Evolutionary conservation across 208 protist genomes (phyloP).

Genomic region (Herpetomonas tarakana): DNA sequence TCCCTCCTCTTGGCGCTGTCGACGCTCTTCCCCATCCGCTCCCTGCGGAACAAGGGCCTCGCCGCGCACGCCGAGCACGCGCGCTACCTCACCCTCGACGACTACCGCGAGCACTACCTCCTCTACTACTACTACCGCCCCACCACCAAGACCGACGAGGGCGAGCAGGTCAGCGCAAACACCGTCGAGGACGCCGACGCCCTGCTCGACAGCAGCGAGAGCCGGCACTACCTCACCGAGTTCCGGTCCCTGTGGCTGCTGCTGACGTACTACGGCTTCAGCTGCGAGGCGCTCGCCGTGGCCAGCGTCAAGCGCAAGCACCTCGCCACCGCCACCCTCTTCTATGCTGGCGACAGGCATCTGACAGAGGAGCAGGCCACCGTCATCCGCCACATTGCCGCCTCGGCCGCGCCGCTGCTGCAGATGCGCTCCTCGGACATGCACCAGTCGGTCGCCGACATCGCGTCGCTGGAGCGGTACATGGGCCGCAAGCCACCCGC

Average conservation of each 20-base stretch:
- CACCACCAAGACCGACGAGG: constrained; percentile 22
- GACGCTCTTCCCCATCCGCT: constrained; percentile 58
- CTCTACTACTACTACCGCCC: constrained; percentile 51
- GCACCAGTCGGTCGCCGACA: constrained; percentile 70
- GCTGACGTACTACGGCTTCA: constrained; percentile 75
- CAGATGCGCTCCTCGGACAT: constrained; percentile 79
- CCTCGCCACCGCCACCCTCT: background rate
- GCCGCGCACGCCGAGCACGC: constrained; percentile 49
- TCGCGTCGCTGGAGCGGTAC: constrained; percentile 55
- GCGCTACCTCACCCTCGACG: constrained; percentile 37
- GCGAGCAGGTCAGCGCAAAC: constrained; percentile 1
- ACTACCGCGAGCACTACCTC: constrained; percentile 46
- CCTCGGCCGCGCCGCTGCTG: constrained; percentile 64
- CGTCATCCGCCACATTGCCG: constrained; percentile 48
- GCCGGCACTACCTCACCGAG: constrained; percentile 24
- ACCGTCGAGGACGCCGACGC: constrained; percentile 19
- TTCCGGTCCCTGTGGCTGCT: constrained; percentile 84
- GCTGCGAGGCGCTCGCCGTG: constrained; percentile 36
- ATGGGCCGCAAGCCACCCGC: constrained; percentile 4
- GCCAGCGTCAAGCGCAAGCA: constrained; percentile 5
- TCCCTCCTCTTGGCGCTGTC: constrained; percentile 55
- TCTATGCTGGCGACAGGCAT: background rate
- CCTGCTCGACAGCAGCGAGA: constrained; percentile 20
- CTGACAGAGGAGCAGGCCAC: constrained; percentile 39
- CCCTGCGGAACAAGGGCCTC: constrained; percentile 33